Base-by-base conservation (phyloP, 129 eudicot species). In the Chrysanthemum lavandulifolium region DNA sequence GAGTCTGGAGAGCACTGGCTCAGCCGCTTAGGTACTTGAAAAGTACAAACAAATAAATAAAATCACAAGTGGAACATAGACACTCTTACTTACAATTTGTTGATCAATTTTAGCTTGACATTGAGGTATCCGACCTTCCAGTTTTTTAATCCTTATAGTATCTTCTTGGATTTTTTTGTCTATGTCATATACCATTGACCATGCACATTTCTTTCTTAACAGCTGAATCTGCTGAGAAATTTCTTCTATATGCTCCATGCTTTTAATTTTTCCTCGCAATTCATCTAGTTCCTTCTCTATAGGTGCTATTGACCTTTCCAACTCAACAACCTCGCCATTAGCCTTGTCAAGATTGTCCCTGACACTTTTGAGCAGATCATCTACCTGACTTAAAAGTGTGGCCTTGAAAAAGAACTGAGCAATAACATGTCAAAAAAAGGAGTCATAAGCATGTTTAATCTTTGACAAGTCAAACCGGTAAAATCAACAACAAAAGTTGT, bases 321-420 rank as follows among this genome's bases (percentile, higher is more conserved):
- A 74, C 60, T 86, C 83, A 76, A 43, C 71, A 78, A 95, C 91
- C 53, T 81, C 71, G 14, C 76, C 94, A 43, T 73, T 80, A 45
- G 99, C 99, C 60, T 69, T 78, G 19, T 80, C 83, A 53, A 95
- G 86, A 57, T 75, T 86, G 33, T 78, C 80, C 31, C 71, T 86
- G 1, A 95, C 88, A 76, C 87, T 88, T 61, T 76, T 78, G 48
- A 95, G 65, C 25, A 95, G 85, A 45, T 95, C 99, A 10, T 84
- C 94, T 67, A 95, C 93, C 72, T 86, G 99, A 68, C 90, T 84
- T 71, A 95, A 86, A 67, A 95, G 93, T 18, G 99, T 95, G 57
- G 99, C 99, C 96, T 86, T 95, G 83, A 84, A 95, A 81, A 84
- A 95, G 73, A 95, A 95, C 99, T 95, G 92, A 31, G 40, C 4